Conservation (phyloP, 2,329 filamentous ascomycete species). For the Fusarium chuoi region DNA sequence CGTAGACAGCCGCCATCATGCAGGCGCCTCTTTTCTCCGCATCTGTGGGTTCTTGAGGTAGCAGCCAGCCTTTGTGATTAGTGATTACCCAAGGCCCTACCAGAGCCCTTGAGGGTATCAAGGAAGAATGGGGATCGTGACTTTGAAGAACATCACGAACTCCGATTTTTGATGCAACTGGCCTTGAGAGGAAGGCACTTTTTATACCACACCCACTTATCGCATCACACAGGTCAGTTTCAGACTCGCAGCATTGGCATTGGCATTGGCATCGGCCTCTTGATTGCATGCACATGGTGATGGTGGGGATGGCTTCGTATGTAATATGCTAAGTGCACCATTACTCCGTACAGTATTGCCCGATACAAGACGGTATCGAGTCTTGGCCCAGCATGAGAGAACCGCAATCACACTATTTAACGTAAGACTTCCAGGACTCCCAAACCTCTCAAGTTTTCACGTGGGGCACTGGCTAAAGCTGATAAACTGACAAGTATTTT, state of each 20-base stretch:
- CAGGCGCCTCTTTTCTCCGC: not conserved
- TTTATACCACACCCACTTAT: slow-evolving; percentile 14
- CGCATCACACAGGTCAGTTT: not conserved
- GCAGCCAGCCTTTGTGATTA: not conserved
- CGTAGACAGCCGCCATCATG: not conserved
- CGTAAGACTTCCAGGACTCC: not conserved
- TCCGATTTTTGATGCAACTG: slow-evolving; percentile 24
- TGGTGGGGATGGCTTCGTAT: not conserved
- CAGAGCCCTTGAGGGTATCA: not conserved
- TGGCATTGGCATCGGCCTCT: not conserved
- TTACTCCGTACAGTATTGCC: not conserved
- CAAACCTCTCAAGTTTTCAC: slow-evolving; percentile 37
- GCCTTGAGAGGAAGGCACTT: slow-evolving; percentile 17
- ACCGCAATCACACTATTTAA: slow-evolving; percentile 21
- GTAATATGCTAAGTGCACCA: not conserved
- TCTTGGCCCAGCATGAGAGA: slow-evolving; percentile 19
- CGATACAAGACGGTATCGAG: not conserved
- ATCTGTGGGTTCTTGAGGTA: not conserved
- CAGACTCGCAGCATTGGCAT: not conserved
- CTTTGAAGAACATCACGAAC: slow-evolving; percentile 13
- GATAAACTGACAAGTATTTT: slow-evolving; percentile 27
- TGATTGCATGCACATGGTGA: not conserved
- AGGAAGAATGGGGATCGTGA: slow-evolving; percentile 1
- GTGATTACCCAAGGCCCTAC: not conserved
- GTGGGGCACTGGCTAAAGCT: slow-evolving; percentile 30